Conservation (phyloP, 2,329 filamentous ascomycete genomes). For the Pyrenophora tritici-repentis region DNA sequence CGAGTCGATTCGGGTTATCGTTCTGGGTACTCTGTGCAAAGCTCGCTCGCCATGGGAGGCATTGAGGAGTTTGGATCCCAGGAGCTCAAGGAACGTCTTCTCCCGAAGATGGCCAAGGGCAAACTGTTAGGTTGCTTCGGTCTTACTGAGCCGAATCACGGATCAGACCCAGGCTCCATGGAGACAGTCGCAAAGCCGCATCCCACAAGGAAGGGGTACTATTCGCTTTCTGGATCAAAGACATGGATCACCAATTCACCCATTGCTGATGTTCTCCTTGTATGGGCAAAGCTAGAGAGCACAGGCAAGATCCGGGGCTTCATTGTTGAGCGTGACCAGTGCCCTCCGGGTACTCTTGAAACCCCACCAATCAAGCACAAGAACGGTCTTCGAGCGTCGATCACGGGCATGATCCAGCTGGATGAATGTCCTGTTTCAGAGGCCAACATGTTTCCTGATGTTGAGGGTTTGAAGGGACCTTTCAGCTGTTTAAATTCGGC, state of each 20-base stretch:
- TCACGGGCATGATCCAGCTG: slow-evolving; percentile 97
- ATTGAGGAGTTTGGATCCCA: slow-evolving; percentile 86
- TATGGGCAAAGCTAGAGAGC: slow-evolving; percentile 91
- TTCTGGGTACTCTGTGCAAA: slow-evolving; percentile 92
- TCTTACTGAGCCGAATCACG: slow-evolving; percentile 90
- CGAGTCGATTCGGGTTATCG: slow-evolving; percentile 90
- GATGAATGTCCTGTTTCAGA: slow-evolving; percentile 86
- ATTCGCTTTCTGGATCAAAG: slow-evolving; percentile 78
- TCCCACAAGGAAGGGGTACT: slow-evolving; percentile 81
- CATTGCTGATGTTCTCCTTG: slow-evolving; percentile 80
- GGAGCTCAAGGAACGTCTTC: slow-evolving; percentile 83
- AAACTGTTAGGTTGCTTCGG: slow-evolving; percentile 85
- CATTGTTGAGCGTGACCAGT: slow-evolving; percentile 81
- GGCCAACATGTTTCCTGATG: slow-evolving; percentile 90
- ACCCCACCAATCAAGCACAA: slow-evolving; percentile 95
- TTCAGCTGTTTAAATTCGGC: slow-evolving; percentile 96
- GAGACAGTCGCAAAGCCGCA: slow-evolving; percentile 85
- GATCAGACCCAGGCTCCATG: slow-evolving; percentile 89
- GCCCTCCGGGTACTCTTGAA: slow-evolving; percentile 84
- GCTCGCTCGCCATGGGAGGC: slow-evolving; percentile 89
- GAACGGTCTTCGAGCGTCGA: slow-evolving; percentile 87
- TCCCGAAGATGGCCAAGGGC: slow-evolving; percentile 81
- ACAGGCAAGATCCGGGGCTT: slow-evolving; percentile 96
- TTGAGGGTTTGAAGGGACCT: slow-evolving; percentile 85
- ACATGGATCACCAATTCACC: slow-evolving; percentile 97